Evolutionary conservation across 2,329 filamentous ascomycete genomes (phyloP).

Genomic region (Aspergillus tamarii): DNA sequence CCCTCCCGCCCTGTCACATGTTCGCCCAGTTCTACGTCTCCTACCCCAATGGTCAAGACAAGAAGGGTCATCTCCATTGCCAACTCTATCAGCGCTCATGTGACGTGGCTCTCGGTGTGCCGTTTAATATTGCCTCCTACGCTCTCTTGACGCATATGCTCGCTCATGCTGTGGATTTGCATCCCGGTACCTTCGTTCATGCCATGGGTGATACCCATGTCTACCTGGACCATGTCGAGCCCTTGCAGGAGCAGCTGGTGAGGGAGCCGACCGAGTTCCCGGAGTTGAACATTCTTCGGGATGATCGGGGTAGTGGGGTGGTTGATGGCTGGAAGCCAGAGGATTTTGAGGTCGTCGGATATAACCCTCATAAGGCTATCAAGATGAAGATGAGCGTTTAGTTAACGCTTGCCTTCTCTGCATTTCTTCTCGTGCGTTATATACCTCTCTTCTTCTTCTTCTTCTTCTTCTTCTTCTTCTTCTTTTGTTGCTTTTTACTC

Average conservation of each 20-base stretch:
- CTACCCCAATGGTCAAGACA: conserved; percentile 55
- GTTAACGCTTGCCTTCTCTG: conserved; percentile 5
- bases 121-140: conserved; percentile 97
- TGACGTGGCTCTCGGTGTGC: conserved; percentile 96
- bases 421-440: background rate
- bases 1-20: conserved; percentile 93
- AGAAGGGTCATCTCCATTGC: conserved; percentile 76
- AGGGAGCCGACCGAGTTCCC: conserved; percentile 83
- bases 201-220: conserved; percentile 99
- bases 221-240: conserved; percentile 89
- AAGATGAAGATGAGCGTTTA: conserved; percentile 98
- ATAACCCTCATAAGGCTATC: conserved; percentile 88
- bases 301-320: conserved; percentile 74
- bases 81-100: conserved; percentile 91
- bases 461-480: too few species aligned
- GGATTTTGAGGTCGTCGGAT: conserved; percentile 85
- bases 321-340: conserved; percentile 91
- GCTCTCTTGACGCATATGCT: conserved; percentile 94
- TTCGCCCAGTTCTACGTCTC: conserved; percentile 96
- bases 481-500: too few species aligned
- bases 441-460: background rate
- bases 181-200: conserved; percentile 86
- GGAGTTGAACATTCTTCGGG: conserved; percentile 70
- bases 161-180: conserved; percentile 80
- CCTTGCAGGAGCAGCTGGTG: conserved; percentile 76